Evolutionary conservation across 139 green algal species (phyloP), one percentile per base, ranked within the genome.

Genomic region (Haematococcus sp.): DNA sequence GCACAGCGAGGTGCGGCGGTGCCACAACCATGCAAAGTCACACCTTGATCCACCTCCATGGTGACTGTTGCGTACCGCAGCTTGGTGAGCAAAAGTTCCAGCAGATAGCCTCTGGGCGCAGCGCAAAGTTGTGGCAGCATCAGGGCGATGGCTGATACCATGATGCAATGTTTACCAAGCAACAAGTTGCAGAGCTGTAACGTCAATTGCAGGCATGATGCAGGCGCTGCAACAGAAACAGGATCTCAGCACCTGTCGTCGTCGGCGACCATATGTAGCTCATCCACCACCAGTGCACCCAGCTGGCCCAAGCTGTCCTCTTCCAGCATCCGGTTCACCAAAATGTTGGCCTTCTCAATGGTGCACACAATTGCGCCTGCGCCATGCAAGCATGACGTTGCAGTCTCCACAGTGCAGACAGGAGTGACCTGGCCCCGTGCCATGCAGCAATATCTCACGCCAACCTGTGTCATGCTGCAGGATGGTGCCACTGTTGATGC

Each of bases 51-150:
- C 35, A 43, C 35, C 20, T 51, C 27, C 68, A 75, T 67, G 30
- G 68, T 75, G 31, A 20, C 7, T 22, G 82, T 87, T 0, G 77
- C 68, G 72, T 90, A 98, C 27, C 88, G 63, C 63, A 99, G 84
- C 83, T 99, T 99, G 55, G 95, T 97, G 23, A 99, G 87, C 79
- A 99, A 79, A 22, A 98, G 88, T 87, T 99, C 96, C 76, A 99
- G 86, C 73, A 96, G 84, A 79, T 95, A 95, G 20, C 96, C 96
- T 15, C 73, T 77, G 56, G 59, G 3, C 19, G 40, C 17, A 51
- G 31, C 40, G 40, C 7, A 49, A 49, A 49, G 40, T 49, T n/a
- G n/a, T n/a, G n/a, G n/a, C n/a, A n/a, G n/a, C n/a, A n/a, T n/a
- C n/a, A n/a, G n/a, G n/a, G n/a, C n/a, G n/a, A n/a, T n/a, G n/a